Evolutionary conservation across 2,329 filamentous ascomycete species (phyloP), one percentile per base, ranked within the genome.

Genomic region (Alternaria conjuncta): DNA sequence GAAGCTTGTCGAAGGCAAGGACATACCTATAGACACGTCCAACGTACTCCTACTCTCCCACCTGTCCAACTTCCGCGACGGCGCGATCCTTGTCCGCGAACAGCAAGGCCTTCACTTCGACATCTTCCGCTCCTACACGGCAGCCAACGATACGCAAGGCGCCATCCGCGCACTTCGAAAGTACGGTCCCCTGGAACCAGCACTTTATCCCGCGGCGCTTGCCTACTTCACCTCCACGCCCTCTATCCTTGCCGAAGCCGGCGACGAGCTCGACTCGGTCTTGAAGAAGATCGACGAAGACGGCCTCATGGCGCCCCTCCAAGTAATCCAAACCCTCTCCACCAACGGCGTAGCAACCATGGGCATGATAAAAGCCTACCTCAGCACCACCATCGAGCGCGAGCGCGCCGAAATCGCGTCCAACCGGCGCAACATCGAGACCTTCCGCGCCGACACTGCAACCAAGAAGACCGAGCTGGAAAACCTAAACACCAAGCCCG

Each of bases 111-210:
- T 99, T 3, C 87, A 93, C 45, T 96, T 94, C 60, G 96, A 99
- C 80, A 98, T 99, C 63, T 98, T 99, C 83, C 90, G 96, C 53
- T 97, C 95, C 1, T 97, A 97, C 78, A 97, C 95, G 2, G 89
- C 94, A 1, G 93, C 94, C 21, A 93, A 94, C 69, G 96, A 99
- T 78, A 99, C 96, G 1, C 86, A 88, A 44, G 95, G 96, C 10
- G 95, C 95, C 6, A 93, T 99, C 75, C 92, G 91, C 75, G 94
- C 96, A 0, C 84, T 99, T 44, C 88, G 89, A 64, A 97, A 97
- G 79, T 99, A 99, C 76, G 96, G 96, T 0, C 89, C 92, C 0
- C 89, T 94, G 70, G 95, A 98, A 72, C 94, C 95, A 0, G 92
- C 95, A 65, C 87, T 99, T 2, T 99, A 99, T 75, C 90, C 95